Base-by-base conservation (phyloP, 768 basidiomycete species). In the Pisolithus microcarpus region DNA sequence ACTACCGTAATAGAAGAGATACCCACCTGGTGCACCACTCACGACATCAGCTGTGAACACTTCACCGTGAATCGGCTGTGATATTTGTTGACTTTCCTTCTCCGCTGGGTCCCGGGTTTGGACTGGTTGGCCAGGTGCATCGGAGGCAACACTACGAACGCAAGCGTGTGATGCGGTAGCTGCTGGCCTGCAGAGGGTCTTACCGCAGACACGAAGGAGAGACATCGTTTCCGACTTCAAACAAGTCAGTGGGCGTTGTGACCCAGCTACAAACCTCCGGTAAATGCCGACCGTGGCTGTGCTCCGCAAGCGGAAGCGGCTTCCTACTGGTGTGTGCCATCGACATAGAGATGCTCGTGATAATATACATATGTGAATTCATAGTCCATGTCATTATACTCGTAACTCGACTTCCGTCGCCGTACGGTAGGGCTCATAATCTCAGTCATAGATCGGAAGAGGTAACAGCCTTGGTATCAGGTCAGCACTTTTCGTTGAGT, bases 11-110 rank as follows among this genome's bases (percentile, higher is more conserved):
- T 18, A 19, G 26, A 23, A 45, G 7, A n/a, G n/a, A 43, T 4
- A 68, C 82, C 56, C 67, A 92, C 91, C 63, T 51, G 91, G 91
- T 54, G 90, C 91, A 59, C 91, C 91, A 54, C 89, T 92, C 58
- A 91, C 80, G 5, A 80, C 76, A 62, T 93, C 90, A 40, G 91
- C 91, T 42, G 84, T 79, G 58, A 87, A 65, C 50, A 90, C 74
- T 64, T 85, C 85, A 30, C 64, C 56, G 44, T 77, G 77, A 51
- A 74, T 68, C 28, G 77, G 73, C 49, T 73, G 74, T 40, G 69
- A 70, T 51, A 72, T 72, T 53, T 73, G 65, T 50, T 53, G 70
- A 52, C 49, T 68, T 53, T 52, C 66, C 46, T 63, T 52, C 50
- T 61, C 37, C 30, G 52, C 10, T 31, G 54, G 16, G 47, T 57